Percentiles rank a stretch among this genome's conserved stretches.
phyloP scores from a whole-genome alignment of 75 land plant genomes.

The Ceratopteris richardii region DNA sequence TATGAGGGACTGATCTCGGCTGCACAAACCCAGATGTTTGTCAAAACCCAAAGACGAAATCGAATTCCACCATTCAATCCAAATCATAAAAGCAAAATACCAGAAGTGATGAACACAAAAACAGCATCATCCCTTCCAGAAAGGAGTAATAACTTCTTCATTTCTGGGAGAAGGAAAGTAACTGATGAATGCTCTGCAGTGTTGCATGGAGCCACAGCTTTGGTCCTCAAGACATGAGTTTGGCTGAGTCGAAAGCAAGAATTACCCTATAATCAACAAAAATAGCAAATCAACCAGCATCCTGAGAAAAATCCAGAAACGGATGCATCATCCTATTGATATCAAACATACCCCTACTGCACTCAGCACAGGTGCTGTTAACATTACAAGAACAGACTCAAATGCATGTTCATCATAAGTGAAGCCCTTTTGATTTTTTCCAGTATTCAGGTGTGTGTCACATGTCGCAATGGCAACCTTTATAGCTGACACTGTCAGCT shows the following conservation, averaged over 20 bases:
- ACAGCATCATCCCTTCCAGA: constrained; percentile 18
- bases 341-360: background rate
- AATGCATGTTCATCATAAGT: background rate
- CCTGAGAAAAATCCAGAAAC: too few species aligned
- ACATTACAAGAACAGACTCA: constrained; percentile 1
- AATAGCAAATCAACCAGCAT: too few species aligned
- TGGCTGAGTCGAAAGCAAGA: constrained; percentile 5
- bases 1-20: constrained; percentile 12
- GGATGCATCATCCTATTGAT: background rate
- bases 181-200: constrained; percentile 7
- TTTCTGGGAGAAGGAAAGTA: constrained; percentile 27
- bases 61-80: too few species aligned
- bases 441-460: background rate
- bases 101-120: constrained; percentile 23
- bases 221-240: constrained; percentile 3
- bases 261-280: background rate
- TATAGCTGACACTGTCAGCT: background rate
- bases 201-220: background rate
- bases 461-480: background rate
- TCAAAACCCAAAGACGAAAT: too few species aligned
- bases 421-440: too few species aligned
- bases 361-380: background rate
- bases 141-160: constrained; percentile 12
- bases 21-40: constrained; percentile 1
- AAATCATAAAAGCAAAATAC: too few species aligned